phyloP scores from a whole-genome alignment of 768 basidiomycete genomes.

The Lentinula sp. region DNA sequence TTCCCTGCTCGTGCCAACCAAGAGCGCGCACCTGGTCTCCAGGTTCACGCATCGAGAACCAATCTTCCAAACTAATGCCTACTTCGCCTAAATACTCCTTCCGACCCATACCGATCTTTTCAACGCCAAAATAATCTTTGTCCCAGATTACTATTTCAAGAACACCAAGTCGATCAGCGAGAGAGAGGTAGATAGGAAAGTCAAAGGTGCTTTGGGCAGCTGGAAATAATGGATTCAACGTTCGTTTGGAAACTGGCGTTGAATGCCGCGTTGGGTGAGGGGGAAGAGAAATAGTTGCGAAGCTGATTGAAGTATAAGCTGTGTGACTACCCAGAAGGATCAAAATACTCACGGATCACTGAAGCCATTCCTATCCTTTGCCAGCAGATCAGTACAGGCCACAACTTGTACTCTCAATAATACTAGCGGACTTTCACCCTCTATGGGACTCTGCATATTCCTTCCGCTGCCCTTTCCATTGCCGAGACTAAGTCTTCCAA shows the following conservation, averaged over 20 bases:
- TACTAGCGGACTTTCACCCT: slow-evolving; percentile 63
- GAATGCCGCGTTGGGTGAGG: slow-evolving; percentile 47
- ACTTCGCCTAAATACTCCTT: slow-evolving; percentile 96
- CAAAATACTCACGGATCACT: slow-evolving; percentile 66
- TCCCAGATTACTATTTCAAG: slow-evolving; percentile 92
- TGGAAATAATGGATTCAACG: slow-evolving; percentile 57
- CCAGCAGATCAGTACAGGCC: slow-evolving; percentile 51
- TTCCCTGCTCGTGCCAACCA: slow-evolving; percentile 56
- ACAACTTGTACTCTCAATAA: slow-evolving; percentile 64
- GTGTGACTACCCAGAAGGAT: not conserved
- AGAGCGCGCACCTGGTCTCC: slow-evolving; percentile 30
- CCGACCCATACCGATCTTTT: slow-evolving; percentile 18
- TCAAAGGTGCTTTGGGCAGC: slow-evolving; percentile 81
- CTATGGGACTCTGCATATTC: slow-evolving; percentile 29
- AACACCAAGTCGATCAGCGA: slow-evolving; percentile 64
- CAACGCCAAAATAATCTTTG: slow-evolving; percentile 62
- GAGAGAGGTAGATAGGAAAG: slow-evolving; percentile 76
- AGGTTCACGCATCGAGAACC: slow-evolving; percentile 44
- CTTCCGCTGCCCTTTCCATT: slow-evolving; percentile 1
- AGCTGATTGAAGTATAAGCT: slow-evolving; percentile 34
- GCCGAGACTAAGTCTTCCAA: not conserved
- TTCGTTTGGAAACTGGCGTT: slow-evolving; percentile 74
- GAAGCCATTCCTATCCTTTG: slow-evolving; percentile 61
- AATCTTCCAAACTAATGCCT: slow-evolving; percentile 70
- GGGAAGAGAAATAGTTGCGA: slow-evolving; percentile 56